These are phyloP conservation scores for Achaetomiella virescens DNA, from an alignment of 495 filamentous ascomycete genomes.

Conservation along the genomic window DNA sequence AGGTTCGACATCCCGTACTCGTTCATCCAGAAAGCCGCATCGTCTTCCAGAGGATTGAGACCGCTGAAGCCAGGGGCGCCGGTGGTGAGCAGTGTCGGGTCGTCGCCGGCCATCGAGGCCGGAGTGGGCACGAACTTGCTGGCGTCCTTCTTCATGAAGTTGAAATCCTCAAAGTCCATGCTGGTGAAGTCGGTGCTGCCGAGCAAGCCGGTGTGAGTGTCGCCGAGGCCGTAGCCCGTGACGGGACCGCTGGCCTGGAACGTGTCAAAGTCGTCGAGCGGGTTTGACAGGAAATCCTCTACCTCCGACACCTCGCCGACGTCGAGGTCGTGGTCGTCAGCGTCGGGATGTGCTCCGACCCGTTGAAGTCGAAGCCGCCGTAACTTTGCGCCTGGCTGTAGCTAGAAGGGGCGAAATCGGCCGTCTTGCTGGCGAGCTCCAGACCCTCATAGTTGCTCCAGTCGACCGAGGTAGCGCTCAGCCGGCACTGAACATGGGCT, in stretches of 20 bases:
- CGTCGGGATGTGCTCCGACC: slow-evolving; percentile 46
- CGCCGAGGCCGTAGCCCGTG: slow-evolving; percentile 43
- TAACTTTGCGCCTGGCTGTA: slow-evolving; percentile 68
- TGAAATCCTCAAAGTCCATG: slow-evolving; percentile 53
- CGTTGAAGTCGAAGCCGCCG: slow-evolving; percentile 58
- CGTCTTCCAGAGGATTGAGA: slow-evolving; percentile 28
- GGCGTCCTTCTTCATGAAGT: slow-evolving; percentile 47
- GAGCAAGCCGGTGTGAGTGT: slow-evolving; percentile 47
- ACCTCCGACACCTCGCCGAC: slow-evolving; percentile 69
- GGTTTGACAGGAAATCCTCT: slow-evolving; percentile 56
- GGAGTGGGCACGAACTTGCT: slow-evolving; percentile 37
- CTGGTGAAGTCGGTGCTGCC: slow-evolving; percentile 48
- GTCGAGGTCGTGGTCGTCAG: slow-evolving; percentile 57
- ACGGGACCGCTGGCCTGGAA: slow-evolving; percentile 47
- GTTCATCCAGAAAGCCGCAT: slow-evolving; percentile 28
- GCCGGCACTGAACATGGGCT: slow-evolving; percentile 61
- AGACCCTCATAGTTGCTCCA: slow-evolving; percentile 67
- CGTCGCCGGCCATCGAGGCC: slow-evolving; percentile 31
- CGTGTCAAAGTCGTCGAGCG: slow-evolving; percentile 50
- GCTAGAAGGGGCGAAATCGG: slow-evolving; percentile 53
- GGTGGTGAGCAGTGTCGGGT: slow-evolving; percentile 25
- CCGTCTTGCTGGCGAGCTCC: slow-evolving; percentile 43
- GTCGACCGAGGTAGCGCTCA: slow-evolving; percentile 60
- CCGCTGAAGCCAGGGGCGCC: slow-evolving; percentile 15
- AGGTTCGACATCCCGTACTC: slow-evolving; percentile 24